phyloP scores from a whole-genome alignment of 2,329 filamentous ascomycete species.

The Phyllosticta paracitricarpa region DNA sequence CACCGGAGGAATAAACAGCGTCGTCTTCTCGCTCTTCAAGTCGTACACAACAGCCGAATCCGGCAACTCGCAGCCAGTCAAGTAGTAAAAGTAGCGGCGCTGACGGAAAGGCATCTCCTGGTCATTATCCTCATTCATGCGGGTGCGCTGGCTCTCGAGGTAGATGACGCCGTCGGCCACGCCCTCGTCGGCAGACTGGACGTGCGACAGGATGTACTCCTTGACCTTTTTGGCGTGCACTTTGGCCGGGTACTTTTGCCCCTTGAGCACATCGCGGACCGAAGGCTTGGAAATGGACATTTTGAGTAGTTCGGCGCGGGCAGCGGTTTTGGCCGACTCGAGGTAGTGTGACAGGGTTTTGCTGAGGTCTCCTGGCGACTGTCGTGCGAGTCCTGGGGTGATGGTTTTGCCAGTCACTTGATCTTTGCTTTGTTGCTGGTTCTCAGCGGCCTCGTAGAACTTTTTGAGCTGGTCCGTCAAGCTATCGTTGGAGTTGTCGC shows the following conservation, averaged over 20 bases:
- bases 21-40: conserved; percentile 60
- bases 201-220: conserved; percentile 52
- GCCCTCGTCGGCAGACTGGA: conserved; percentile 43
- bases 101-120: conserved; percentile 64
- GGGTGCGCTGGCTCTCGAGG: conserved; percentile 73
- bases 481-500: not conserved
- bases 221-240: conserved; percentile 76
- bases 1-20: conserved; percentile 82
- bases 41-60: conserved; percentile 78
- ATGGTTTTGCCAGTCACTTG: not conserved
- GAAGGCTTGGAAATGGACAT: conserved; percentile 10
- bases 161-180: conserved; percentile 66
- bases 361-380: not conserved
- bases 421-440: not conserved
- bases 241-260: conserved; percentile 69
- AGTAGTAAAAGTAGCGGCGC: conserved; percentile 88
- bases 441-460: not conserved
- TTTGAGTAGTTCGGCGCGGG: not conserved
- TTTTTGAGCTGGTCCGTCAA: not conserved
- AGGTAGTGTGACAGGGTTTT: not conserved
- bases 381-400: not conserved
- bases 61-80: conserved; percentile 73
- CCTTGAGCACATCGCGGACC: conserved; percentile 33
- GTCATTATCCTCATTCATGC: conserved; percentile 83
- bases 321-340: not conserved